Conservation (phyloP, 2,329 filamentous ascomycete species). For the Diaporthe australafricana region DNA sequence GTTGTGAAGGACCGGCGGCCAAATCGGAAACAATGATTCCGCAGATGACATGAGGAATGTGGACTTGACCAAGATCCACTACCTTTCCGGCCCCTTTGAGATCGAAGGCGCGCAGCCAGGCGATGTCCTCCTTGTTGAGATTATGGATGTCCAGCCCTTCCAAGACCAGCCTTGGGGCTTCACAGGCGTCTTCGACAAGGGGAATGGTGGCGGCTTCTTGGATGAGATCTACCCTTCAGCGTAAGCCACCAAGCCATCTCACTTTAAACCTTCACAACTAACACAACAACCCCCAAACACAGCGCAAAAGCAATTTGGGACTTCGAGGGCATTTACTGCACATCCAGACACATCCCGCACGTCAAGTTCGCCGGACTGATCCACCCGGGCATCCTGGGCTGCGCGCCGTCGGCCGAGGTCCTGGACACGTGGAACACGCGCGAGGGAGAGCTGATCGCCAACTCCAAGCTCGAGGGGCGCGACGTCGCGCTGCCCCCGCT, state of each 20-base stretch:
- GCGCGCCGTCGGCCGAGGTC: slow-evolving; percentile 83
- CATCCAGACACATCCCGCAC: slow-evolving; percentile 85
- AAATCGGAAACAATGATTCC: slow-evolving; percentile 88
- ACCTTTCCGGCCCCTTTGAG: slow-evolving; percentile 90
- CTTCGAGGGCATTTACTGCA: slow-evolving; percentile 74
- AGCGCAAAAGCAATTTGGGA: slow-evolving; percentile 70
- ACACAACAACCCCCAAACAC: not conserved
- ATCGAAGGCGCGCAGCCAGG: slow-evolving; percentile 86
- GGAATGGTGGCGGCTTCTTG: slow-evolving; percentile 89
- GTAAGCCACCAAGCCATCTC: slow-evolving; percentile 57
- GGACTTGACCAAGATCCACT: slow-evolving; percentile 87
- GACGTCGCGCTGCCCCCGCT: slow-evolving; percentile 84
- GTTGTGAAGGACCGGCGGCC: slow-evolving; percentile 71
- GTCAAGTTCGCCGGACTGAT: slow-evolving; percentile 91
- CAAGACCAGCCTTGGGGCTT: slow-evolving; percentile 91
- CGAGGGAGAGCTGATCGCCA: slow-evolving; percentile 82
- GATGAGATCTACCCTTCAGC: slow-evolving; percentile 89
- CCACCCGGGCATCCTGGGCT: slow-evolving; percentile 91
- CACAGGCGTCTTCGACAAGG: slow-evolving; percentile 81
- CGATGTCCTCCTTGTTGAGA: slow-evolving; percentile 87
- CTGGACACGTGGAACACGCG: slow-evolving; percentile 86
- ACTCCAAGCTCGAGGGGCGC: slow-evolving; percentile 70
- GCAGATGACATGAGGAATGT: slow-evolving; percentile 90
- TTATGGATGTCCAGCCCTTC: slow-evolving; percentile 92
- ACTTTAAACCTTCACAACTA: rapidly evolving